Evolutionary conservation across 176 grass and related monocot genomes (phyloP).

Genomic region (Chloris gayana): DNA sequence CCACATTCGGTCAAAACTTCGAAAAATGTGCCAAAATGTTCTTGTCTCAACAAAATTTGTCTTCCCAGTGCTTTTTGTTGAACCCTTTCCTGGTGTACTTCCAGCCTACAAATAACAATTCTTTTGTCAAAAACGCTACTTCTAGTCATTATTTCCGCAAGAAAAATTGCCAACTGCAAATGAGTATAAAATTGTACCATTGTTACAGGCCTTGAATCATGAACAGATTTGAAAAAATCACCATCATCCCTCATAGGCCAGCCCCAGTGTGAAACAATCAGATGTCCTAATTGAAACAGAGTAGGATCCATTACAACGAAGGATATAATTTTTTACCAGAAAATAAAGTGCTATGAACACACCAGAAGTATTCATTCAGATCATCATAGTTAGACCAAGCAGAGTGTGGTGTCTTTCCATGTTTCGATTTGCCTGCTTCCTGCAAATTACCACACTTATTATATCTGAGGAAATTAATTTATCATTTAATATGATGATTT

Average conservation of each 20-base stretch:
- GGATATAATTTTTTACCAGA: neutral
- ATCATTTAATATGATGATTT: neutral
- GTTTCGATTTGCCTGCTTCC: constrained; percentile 91
- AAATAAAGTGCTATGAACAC: constrained; percentile 35
- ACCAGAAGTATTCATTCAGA: constrained; percentile 98
- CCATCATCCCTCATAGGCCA: constrained; percentile 99
- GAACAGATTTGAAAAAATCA: constrained; percentile 89
- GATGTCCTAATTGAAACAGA: constrained; percentile 64
- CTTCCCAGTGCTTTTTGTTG: constrained; percentile 79
- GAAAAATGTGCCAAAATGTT: constrained; percentile 94
- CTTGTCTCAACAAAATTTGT: constrained; percentile 95
- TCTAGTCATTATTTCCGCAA: constrained; percentile 23
- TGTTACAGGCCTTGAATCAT: constrained; percentile 49
- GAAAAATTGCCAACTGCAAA: constrained; percentile 29
- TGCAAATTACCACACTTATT: constrained; percentile 49
- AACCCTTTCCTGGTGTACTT: constrained; percentile 50
- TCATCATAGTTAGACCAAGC: constrained; percentile 99
- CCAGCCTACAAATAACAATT: constrained; percentile 50
- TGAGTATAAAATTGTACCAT: constrained; percentile 46
- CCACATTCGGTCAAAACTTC: constrained; percentile 99
- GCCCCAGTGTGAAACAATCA: constrained; percentile 88
- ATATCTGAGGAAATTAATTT: constrained; percentile 34
- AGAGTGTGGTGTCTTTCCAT: constrained; percentile 90
- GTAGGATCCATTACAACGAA: constrained; percentile 40
- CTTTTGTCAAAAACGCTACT: neutral